phyloP scores from a whole-genome alignment of 140 eudicot genomes.

The Flaveria floridana region DNA sequence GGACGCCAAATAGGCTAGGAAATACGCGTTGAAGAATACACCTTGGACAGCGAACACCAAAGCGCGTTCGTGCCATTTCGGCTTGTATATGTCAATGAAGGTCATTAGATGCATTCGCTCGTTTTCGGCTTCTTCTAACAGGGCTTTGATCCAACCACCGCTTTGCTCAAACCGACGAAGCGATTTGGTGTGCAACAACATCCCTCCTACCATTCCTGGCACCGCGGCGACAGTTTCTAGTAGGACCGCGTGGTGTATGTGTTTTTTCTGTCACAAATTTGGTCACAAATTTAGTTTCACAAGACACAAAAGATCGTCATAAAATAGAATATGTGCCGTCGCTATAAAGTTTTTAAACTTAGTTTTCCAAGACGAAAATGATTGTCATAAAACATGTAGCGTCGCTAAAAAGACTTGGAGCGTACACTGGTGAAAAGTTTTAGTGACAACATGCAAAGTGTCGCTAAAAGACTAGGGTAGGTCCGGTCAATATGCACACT shows the following conservation, averaged over 20 bases:
- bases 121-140: slow-evolving; percentile 69
- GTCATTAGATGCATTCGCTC: slow-evolving; percentile 79
- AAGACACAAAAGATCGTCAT: not conserved
- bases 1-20: slow-evolving; percentile 52
- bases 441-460: not conserved
- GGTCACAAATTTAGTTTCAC: not conserved
- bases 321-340: not conserved
- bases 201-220: slow-evolving; percentile 75
- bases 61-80: slow-evolving; percentile 68
- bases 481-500: too few species aligned
- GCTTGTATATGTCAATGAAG: slow-evolving; percentile 45
- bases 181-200: slow-evolving; percentile 62
- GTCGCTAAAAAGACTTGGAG: not conserved
- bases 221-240: slow-evolving; percentile 75
- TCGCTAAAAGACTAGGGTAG: too few species aligned
- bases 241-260: slow-evolving; percentile 71
- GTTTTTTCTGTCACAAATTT: slow-evolving; percentile 41
- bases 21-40: slow-evolving; percentile 57
- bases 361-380: too few species aligned
- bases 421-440: not conserved
- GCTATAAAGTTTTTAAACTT: too few species aligned
- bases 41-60: slow-evolving; percentile 63
- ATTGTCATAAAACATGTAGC: not conserved
- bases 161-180: slow-evolving; percentile 69
- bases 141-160: slow-evolving; percentile 76